Base-by-base conservation (phyloP, 2,329 filamentous ascomycete species). In the Hymenoscyphus salicellus region DNA sequence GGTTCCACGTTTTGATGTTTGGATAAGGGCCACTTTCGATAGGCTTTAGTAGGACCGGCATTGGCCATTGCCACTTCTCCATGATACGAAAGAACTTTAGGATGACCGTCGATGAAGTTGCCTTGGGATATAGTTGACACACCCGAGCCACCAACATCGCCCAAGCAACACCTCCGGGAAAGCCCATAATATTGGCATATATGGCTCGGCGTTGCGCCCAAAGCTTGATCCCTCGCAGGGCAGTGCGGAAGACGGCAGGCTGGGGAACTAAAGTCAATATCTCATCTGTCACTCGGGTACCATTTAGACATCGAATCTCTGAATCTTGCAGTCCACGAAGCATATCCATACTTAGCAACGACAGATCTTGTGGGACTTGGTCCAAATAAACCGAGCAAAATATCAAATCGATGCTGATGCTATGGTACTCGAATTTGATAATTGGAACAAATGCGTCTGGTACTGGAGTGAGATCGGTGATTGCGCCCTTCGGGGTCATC, bases 101-200 rank as follows among this genome's bases (percentile, higher is more conserved):
- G 49, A 99, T 89, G 63, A 99, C 89, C 28, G 93, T 90, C 1
- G 93, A 92, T 20, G 91, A 91, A 8, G 92, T 91, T 6, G 95
- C 95, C 75, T 92, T 93, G 16, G 95, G 95, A 73, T 98, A 99
- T 17, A 99, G 84, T 77, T 99, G 95, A 77, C 95, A 98, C 52
- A 98, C 91, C 68, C 95, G 86, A 60, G 95, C 95, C 32, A 98
- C 93, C 74, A 99, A 85, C 90, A 99, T 97, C 14, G 94, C 95
- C 92, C 94, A 99, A 5, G 95, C 95, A 49, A 99, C 93, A 78
- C 95, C 95, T 72, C 95, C 95, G 1, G 95, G 95, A 71, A 95
- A 99, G 30, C 95, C 95, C 78, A 97, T 93, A 68, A 98, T 93
- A 73, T 97, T 97, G 69, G 92, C 92, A 75, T 98, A 98, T 58